Evolutionary conservation across 805 yeast species (phyloP).

Genomic region (Suhomyces canberraensis): DNA sequence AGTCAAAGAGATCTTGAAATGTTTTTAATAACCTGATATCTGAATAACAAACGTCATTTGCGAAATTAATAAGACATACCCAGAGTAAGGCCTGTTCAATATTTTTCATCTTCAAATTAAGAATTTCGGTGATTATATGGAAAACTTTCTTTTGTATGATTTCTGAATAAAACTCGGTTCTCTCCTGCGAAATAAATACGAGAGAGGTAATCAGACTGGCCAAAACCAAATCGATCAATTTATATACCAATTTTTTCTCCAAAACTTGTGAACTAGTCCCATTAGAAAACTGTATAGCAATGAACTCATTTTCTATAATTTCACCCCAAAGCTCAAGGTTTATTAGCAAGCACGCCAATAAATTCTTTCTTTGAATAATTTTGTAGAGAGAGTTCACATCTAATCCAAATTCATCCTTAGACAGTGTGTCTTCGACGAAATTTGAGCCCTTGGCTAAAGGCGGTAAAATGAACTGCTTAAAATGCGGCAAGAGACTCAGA

Average conservation of each 20-base stretch:
- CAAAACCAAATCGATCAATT: conserved; percentile 15
- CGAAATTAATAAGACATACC: conserved; percentile 27
- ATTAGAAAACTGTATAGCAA: conserved; percentile 9
- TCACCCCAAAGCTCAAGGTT: conserved; percentile 9
- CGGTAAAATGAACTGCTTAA: conserved; percentile 20
- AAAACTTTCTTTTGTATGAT: conserved; percentile 3
- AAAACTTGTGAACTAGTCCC: conserved; percentile 3
- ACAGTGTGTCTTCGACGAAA: conserved; percentile 8
- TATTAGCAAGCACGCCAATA: conserved; percentile 7
- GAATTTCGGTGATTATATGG: conserved; percentile 6
- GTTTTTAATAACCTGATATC: conserved; percentile 19
- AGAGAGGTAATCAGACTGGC: conserved; percentile 16
- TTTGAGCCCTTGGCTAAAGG: conserved; percentile 29
- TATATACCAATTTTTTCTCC: conserved; percentile 11
- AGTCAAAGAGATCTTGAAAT: conserved; percentile 19
- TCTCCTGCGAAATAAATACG: conserved; percentile 4
- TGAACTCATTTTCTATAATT: conserved; percentile 15
- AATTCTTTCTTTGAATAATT: conserved; percentile 4
- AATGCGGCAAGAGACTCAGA: conserved; percentile 10
- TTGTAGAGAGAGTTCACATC: conserved; percentile 1
- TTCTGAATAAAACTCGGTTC: conserved; percentile 3
- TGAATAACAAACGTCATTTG: conserved; percentile 29
- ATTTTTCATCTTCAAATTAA: conserved; percentile 6
- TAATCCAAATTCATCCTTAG: conserved; percentile 6
- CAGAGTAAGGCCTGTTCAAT: conserved; percentile 19